Conservation (phyloP, 371 early-diverging fungal genomes). For the Mucor saturninus region DNA sequence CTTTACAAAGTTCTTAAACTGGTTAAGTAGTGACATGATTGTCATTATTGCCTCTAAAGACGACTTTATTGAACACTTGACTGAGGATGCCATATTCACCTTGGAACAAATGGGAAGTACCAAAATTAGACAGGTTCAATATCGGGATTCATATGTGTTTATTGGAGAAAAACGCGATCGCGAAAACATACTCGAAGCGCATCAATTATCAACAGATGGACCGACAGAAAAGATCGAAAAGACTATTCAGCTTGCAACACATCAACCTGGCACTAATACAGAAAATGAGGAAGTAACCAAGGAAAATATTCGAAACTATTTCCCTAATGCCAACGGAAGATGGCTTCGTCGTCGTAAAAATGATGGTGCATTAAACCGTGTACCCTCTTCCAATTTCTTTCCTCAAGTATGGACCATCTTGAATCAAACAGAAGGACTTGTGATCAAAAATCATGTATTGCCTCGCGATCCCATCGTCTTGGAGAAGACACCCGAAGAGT, state of each 20-base stretch:
- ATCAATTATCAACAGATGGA: conserved; percentile 52
- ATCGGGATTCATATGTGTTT: conserved; percentile 84
- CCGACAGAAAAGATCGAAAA: conserved; percentile 55
- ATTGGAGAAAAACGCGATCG: conserved; percentile 68
- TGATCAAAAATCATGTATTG: conserved; percentile 60
- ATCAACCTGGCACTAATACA: conserved; percentile 36
- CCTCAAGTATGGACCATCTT: conserved; percentile 78
- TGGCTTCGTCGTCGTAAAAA: conserved; percentile 83
- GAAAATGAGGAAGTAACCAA: conserved; percentile 41
- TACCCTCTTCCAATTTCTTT: conserved; percentile 74
- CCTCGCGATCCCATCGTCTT: conserved; percentile 84
- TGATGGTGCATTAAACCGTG: conserved; percentile 88
- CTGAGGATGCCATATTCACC: conserved; percentile 58
- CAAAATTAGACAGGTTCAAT: conserved; percentile 57
- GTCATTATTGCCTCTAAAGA: conserved; percentile 75
- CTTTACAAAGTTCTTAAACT: conserved; percentile 69
- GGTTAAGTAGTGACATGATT: conserved; percentile 65
- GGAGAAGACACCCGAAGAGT: conserved; percentile 87
- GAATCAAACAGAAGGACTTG: conserved; percentile 59
- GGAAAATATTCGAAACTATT: conserved; percentile 52
- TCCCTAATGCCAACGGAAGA: conserved; percentile 68
- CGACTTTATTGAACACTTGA: conserved; percentile 72
- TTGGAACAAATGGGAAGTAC: conserved; percentile 68
- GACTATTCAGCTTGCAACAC: conserved; percentile 3
- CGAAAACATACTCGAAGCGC: conserved; percentile 33